A percentile compares a stretch with the other conserved stretches of the same genome.
Evolutionary conservation across 2,329 filamentous ascomycete genomes (phyloP).

Genomic region (Sporothrix variecibatus): DNA sequence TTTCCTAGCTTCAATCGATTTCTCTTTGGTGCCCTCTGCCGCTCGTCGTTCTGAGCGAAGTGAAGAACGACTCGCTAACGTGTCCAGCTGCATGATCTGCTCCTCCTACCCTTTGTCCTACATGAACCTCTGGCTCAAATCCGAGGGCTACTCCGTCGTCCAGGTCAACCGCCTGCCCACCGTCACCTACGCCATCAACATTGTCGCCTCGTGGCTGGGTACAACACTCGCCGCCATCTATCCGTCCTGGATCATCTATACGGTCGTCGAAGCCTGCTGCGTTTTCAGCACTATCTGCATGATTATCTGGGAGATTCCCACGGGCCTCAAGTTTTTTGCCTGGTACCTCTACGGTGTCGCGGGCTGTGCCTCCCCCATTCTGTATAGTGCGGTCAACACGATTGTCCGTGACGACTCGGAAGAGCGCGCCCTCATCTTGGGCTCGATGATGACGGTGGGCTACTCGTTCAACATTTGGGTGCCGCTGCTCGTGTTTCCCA

Average conservation of each 20-base stretch:
- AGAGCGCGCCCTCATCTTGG: constrained; percentile 45
- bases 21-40: not conserved
- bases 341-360: constrained; percentile 46
- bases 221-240: constrained; percentile 54
- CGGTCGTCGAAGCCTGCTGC: constrained; percentile 43
- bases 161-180: constrained; percentile 55
- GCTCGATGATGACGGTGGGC: constrained; percentile 50
- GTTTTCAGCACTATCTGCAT: constrained; percentile 50
- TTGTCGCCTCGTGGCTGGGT: constrained; percentile 51
- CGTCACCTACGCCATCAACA: constrained; percentile 49
- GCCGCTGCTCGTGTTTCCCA: constrained; percentile 46
- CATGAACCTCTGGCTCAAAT: constrained; percentile 57
- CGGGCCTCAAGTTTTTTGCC: constrained; percentile 48
- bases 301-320: constrained; percentile 53
- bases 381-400: constrained; percentile 48
- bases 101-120: constrained; percentile 49
- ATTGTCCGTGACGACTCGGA: constrained; percentile 45
- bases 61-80: no score
- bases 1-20: no score
- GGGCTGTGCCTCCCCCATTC: constrained; percentile 45
- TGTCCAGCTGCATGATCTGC: constrained; percentile 45
- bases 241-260: constrained; percentile 51
- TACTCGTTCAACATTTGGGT: constrained; percentile 51
- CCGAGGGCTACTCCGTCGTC: constrained; percentile 49
- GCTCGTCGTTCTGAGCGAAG: not conserved